These are phyloP conservation scores for Wickerhamomyces xylosicus DNA, from an alignment of 805 yeast species.

Conservation along the genomic window DNA sequence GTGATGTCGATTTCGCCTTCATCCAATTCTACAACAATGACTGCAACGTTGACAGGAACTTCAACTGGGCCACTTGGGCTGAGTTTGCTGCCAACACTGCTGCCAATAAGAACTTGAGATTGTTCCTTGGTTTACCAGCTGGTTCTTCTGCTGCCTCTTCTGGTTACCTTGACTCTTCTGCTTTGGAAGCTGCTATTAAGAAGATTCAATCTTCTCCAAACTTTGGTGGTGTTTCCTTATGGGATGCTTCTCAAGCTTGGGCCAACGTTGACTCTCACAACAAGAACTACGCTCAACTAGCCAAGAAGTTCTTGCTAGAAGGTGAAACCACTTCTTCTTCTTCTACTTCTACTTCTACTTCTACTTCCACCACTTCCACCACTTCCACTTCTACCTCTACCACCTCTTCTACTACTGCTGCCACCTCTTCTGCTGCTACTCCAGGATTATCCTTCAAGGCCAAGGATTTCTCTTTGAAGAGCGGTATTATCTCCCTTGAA, in stretches of 20 bases:
- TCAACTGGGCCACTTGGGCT: constrained; percentile 42
- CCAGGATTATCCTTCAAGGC: not conserved
- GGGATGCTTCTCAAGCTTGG: constrained; percentile 63
- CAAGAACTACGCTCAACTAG: constrained; percentile 27
- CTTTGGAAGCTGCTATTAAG: constrained; percentile 15
- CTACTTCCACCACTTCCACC: constrained; percentile 5
- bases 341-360: constrained; percentile 3
- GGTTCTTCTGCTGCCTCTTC: constrained; percentile 38
- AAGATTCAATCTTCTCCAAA: constrained; percentile 15
- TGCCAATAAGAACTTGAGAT: constrained; percentile 36
- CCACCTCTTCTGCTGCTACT: not conserved
- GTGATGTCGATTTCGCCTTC: constrained; percentile 51
- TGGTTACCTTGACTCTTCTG: constrained; percentile 36
- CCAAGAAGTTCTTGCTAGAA: constrained; percentile 30
- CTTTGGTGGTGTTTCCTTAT: constrained; percentile 63
- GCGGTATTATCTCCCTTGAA: not conserved
- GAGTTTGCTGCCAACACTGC: constrained; percentile 37
- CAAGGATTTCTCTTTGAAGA: not conserved
- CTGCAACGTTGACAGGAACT: constrained; percentile 31
- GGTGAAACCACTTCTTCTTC: constrained; percentile 12
- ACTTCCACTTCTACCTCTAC: constrained; percentile 5
- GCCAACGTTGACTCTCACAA: constrained; percentile 30
- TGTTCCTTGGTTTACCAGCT: constrained; percentile 52
- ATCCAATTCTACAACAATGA: constrained; percentile 63
- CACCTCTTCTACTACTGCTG: not conserved